A percentile compares a stretch with the other conserved stretches of the same genome.
Conservation (phyloP, 768 basidiomycete genomes). For the Boletellus ananas region DNA sequence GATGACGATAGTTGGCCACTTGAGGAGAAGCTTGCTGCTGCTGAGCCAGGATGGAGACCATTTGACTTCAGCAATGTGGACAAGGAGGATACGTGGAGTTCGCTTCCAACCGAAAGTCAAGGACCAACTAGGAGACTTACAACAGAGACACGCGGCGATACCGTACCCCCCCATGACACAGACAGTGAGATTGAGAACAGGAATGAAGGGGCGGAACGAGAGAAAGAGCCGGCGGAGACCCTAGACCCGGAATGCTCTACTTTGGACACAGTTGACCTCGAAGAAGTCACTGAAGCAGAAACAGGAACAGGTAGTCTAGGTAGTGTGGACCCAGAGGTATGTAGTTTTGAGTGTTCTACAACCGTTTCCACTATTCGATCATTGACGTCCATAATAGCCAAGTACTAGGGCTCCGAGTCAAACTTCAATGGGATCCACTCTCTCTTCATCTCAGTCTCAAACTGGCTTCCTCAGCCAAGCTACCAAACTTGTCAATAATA, state of each 20-base stretch:
- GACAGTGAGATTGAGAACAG: conserved; percentile 10
- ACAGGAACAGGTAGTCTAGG: conserved; percentile 35
- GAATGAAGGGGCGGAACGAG: conserved; percentile 10
- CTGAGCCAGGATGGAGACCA: conserved; percentile 56
- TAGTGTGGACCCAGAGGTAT: conserved; percentile 39
- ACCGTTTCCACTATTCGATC: conserved; percentile 1
- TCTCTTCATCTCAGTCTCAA: conserved; percentile 40
- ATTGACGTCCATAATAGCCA: conserved; percentile 14
- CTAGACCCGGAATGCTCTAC: conserved; percentile 33
- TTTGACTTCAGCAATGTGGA: conserved; percentile 51
- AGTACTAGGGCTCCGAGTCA: conserved; percentile 49
- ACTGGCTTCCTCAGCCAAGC: conserved; percentile 68
- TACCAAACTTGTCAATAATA: conserved; percentile 61
- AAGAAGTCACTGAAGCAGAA: conserved; percentile 39
- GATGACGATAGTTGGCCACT: conserved; percentile 71
- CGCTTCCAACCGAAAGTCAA: conserved; percentile 58
- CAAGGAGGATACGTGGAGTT: conserved; percentile 77
- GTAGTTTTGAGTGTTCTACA: conserved; percentile 9
- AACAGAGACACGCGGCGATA: conserved; percentile 6
- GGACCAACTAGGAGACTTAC: conserved; percentile 25
- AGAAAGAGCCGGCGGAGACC: conserved; percentile 28
- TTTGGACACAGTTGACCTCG: conserved; percentile 33
- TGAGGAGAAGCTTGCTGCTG: conserved; percentile 56
- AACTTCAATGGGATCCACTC: conserved; percentile 46
- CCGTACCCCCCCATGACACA: conserved; percentile 2